Conservation (phyloP, 1,284 basidiomycete genomes). For the Gymnopus androsaceus region DNA sequence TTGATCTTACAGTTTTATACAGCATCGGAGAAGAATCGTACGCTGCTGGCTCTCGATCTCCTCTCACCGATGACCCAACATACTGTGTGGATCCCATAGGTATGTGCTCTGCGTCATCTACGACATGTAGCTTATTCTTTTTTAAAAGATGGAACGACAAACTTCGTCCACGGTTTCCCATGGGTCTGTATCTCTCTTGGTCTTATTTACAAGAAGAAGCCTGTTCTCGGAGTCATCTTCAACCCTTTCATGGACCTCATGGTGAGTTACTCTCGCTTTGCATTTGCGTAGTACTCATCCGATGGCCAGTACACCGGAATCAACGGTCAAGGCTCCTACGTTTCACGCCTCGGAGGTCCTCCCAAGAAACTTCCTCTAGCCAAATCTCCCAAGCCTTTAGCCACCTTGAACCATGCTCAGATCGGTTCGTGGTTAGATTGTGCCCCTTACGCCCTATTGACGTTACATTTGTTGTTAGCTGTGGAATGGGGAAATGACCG, state of each 20-base stretch:
- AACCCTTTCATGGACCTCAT: slow-evolving; percentile 90
- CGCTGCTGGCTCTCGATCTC: slow-evolving; percentile 68
- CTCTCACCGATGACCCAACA: slow-evolving; percentile 84
- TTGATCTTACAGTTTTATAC: slow-evolving; percentile 14
- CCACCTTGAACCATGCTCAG: slow-evolving; percentile 79
- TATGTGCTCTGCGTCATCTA: slow-evolving; percentile 26
- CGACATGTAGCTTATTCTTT: neutral
- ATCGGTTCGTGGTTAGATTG: slow-evolving; percentile 63
- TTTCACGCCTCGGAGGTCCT: slow-evolving; percentile 53
- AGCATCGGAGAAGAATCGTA: slow-evolving; percentile 94
- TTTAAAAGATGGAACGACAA: slow-evolving; percentile 82
- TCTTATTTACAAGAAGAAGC: slow-evolving; percentile 78
- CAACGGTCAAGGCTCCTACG: slow-evolving; percentile 78
- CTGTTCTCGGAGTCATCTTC: slow-evolving; percentile 88
- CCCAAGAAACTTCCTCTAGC: slow-evolving; percentile 75
- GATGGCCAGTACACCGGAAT: slow-evolving; percentile 85
- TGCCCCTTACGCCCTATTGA: too few species aligned
- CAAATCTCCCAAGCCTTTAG: slow-evolving; percentile 64
- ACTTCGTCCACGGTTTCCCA: slow-evolving; percentile 92
- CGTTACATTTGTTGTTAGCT: slow-evolving; percentile 41
- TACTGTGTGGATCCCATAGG: slow-evolving; percentile 92
- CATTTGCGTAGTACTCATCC: neutral
- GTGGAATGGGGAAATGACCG: slow-evolving; percentile 95
- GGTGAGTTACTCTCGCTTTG: slow-evolving; percentile 37
- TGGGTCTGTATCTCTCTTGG: slow-evolving; percentile 91